Conservation (phyloP, 495 filamentous ascomycete species). For the Penicillium subrubescens region DNA sequence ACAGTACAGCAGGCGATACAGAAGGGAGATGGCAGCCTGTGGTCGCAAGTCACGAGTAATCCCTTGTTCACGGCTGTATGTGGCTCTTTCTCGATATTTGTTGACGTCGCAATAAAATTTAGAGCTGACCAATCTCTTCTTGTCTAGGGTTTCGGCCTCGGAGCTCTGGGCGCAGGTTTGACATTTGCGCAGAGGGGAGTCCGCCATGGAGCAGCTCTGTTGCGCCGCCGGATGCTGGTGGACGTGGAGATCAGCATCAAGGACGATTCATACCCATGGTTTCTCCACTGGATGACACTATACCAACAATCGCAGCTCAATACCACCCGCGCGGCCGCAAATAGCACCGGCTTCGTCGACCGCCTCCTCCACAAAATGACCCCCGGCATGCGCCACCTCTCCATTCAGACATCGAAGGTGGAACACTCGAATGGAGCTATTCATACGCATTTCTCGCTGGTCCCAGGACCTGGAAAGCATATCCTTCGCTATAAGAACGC, state of each 20-base stretch:
- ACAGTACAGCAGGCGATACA: slow-evolving; percentile 32
- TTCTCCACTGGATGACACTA: slow-evolving; percentile 88
- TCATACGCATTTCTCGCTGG: slow-evolving; percentile 79
- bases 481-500: slow-evolving; percentile 82
- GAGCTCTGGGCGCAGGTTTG: slow-evolving; percentile 76
- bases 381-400: slow-evolving; percentile 67
- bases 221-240: slow-evolving; percentile 85
- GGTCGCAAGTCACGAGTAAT: slow-evolving; percentile 61
- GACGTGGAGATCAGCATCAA: slow-evolving; percentile 93
- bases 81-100: slow-evolving; percentile 4
- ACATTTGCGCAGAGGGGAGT: slow-evolving; percentile 74
- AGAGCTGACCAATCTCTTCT: slow-evolving; percentile 3
- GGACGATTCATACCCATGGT: slow-evolving; percentile 92
- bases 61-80: slow-evolving; percentile 70
- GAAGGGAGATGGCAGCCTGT: slow-evolving; percentile 44
- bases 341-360: slow-evolving; percentile 49
- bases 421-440: slow-evolving; percentile 64
- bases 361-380: slow-evolving; percentile 59
- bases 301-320: slow-evolving; percentile 64
- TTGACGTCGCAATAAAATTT: neutral
- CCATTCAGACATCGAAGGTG: slow-evolving; percentile 65
- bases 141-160: slow-evolving; percentile 76
- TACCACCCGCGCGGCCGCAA: slow-evolving; percentile 38
- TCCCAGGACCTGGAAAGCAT: slow-evolving; percentile 87
- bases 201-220: slow-evolving; percentile 65